Conservation (phyloP, 495 filamentous ascomycete genomes). For the Cairneyella variabilis region DNA sequence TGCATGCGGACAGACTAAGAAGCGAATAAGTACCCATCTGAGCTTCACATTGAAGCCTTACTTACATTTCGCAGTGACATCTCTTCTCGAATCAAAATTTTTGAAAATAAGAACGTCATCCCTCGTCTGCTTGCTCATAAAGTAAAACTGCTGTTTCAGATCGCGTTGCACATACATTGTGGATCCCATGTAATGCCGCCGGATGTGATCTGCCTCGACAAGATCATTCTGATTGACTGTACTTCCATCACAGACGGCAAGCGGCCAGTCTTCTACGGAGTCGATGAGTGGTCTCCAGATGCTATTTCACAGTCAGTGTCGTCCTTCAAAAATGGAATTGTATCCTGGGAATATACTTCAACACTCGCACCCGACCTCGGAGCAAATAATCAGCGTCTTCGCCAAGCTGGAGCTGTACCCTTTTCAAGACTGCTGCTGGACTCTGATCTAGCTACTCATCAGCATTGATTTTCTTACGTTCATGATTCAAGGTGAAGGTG, state of each 20-base stretch:
- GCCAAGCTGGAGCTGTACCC: neutral
- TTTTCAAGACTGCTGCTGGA: neutral
- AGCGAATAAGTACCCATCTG: no score
- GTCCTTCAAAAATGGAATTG: no score
- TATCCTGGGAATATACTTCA: no score
- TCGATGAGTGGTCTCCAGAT: conserved; percentile 28
- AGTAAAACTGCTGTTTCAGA: conserved; percentile 28
- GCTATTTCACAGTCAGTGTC: conserved; percentile 22
- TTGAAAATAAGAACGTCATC: conserved; percentile 33
- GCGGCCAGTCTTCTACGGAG: conserved; percentile 28
- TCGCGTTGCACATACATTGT: conserved; percentile 24
- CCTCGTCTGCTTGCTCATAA: conserved; percentile 27
- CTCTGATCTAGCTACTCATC: no score
- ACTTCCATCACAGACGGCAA: conserved; percentile 32
- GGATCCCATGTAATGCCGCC: conserved; percentile 24
- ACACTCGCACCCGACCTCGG: neutral
- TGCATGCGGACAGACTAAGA: no score
- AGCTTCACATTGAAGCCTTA: no score
- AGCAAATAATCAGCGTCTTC: conserved; percentile 3
- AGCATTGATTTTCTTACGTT: no score
- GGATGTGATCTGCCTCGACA: conserved; percentile 25
- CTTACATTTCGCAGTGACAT: no score
- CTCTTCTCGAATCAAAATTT: conserved; percentile 31
- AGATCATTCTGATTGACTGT: conserved; percentile 24
- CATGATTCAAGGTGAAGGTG: no score